phyloP scores from a whole-genome alignment of 1,139 yeast species.

The Kluyveromyces sp. region DNA sequence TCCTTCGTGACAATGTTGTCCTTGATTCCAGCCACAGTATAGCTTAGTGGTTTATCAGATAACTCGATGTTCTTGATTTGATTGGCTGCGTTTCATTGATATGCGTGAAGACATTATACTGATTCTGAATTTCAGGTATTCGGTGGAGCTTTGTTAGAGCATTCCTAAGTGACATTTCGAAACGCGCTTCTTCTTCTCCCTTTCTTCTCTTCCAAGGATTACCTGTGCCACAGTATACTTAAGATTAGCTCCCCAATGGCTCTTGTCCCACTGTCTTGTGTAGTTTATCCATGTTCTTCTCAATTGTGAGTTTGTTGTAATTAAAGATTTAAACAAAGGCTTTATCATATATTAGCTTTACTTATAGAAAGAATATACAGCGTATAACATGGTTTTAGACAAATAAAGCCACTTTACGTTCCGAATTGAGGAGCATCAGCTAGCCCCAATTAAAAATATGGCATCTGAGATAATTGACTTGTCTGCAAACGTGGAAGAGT shows the following conservation, averaged over 20 bases:
- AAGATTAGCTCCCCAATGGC: no score
- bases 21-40: constrained; percentile 44
- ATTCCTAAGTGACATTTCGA: constrained; percentile 8
- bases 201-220: not conserved
- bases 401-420: not conserved
- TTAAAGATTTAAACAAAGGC: no score
- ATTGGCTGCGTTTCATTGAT: constrained; percentile 21
- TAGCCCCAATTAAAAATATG: not conserved
- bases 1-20: constrained; percentile 69
- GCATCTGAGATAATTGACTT: constrained; percentile 2
- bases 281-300: no score
- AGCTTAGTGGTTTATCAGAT: constrained; percentile 7
- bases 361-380: no score
- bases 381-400: no score
- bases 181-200: not conserved
- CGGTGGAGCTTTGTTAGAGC: constrained; percentile 7
- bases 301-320: no score
- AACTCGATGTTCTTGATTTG: constrained; percentile 1
- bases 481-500: not conserved
- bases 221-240: no score
- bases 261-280: no score
- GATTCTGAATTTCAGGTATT: constrained; percentile 17
- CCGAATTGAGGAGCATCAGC: not conserved
- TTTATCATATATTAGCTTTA: no score
- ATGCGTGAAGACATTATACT: constrained; percentile 35